Percentiles rank a stretch among this genome's conserved stretches.
Conservation (phyloP, 164 flowering plant species). For the Aristolochia fimbriata region DNA sequence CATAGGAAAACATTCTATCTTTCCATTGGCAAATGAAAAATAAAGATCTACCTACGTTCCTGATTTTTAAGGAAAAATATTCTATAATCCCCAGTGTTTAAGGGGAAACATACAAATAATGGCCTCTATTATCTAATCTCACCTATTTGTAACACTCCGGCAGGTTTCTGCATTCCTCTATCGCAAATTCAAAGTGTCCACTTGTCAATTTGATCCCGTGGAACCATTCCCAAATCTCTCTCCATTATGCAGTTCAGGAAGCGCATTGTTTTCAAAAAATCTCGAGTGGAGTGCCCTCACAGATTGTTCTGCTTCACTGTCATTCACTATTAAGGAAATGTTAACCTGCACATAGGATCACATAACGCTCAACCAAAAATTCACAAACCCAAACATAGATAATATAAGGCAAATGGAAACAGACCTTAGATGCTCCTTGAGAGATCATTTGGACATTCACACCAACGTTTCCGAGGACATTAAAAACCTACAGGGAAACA, state of each 20-base stretch:
- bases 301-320: conserved; percentile 66
- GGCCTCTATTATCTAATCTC: no score
- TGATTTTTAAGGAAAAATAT: no score
- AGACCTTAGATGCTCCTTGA: conserved; percentile 96
- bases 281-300: conserved; percentile 60
- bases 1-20: background rate
- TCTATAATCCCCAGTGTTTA: background rate
- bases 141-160: background rate
- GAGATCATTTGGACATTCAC: conserved; percentile 98
- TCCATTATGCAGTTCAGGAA: conserved; percentile 17
- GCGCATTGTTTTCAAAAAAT: conserved; percentile 44
- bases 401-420: background rate
- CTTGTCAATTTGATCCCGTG: background rate
- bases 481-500: conserved; percentile 50
- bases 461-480: conserved; percentile 52
- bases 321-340: conserved; percentile 74
- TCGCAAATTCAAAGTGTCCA: background rate
- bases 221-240: background rate
- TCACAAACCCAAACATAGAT: background rate
- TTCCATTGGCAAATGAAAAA: background rate
- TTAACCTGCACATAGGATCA: conserved; percentile 41
- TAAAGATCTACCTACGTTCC: background rate
- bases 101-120: background rate
- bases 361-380: background rate
- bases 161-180: background rate